phyloP scores from a whole-genome alignment of 192 early-diverging fungal genomes.

The Paraglomus occultum region DNA sequence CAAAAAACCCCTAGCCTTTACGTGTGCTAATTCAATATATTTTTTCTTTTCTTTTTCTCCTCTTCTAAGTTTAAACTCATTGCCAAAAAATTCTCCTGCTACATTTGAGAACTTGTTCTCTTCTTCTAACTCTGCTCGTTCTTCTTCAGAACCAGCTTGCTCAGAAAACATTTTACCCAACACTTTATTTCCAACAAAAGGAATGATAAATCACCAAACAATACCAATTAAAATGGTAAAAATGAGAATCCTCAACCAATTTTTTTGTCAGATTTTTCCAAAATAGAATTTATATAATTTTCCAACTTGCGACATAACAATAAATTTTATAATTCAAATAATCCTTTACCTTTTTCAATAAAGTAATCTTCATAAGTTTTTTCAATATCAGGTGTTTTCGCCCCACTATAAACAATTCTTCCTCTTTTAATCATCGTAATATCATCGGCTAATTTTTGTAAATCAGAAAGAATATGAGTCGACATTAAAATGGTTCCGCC shows the following conservation, averaged over 20 bases:
- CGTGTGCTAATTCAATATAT: too few relatives aligned
- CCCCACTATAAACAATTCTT: slow-evolving; percentile 10
- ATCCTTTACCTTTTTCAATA: slow-evolving; percentile 8
- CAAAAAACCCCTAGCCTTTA: too few relatives aligned
- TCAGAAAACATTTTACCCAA: background rate
- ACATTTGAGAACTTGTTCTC: too few relatives aligned
- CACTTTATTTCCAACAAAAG: background rate
- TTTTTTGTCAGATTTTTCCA: background rate
- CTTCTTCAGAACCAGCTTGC: background rate
- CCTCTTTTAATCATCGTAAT: slow-evolving; percentile 19
- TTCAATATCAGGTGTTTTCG: slow-evolving; percentile 11
- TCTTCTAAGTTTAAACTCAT: too few relatives aligned
- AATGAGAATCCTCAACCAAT: background rate
- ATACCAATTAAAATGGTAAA: background rate
- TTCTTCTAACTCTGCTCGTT: background rate
- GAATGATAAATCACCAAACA: background rate
- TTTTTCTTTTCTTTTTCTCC: too few relatives aligned
- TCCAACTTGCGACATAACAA: slow-evolving; percentile 20
- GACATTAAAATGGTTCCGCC: slow-evolving; percentile 18
- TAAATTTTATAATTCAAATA: slow-evolving; percentile 18
- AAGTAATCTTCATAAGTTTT: slow-evolving; percentile 23
- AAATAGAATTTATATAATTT: slow-evolving; percentile 19
- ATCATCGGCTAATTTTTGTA: slow-evolving; percentile 20
- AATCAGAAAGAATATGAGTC: slow-evolving; percentile 8
- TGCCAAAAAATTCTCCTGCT: too few relatives aligned